A percentile compares a stretch with the other conserved stretches of the same genome.
phyloP scores from a whole-genome alignment of 352 stramenopile genomes.

The Pythium periplocum region DNA sequence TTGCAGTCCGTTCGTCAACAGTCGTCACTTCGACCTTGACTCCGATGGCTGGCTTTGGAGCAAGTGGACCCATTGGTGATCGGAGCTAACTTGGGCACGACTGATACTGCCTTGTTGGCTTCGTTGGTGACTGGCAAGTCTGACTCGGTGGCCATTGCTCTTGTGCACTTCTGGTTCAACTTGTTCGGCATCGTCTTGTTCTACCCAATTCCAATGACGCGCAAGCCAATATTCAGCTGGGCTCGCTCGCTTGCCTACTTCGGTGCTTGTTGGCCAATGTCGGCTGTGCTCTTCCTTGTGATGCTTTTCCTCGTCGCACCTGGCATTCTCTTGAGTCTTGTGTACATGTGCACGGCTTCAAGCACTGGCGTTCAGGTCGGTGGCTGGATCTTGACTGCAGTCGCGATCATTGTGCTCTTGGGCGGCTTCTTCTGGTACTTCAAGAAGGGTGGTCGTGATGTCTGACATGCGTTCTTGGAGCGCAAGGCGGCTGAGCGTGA shows the following conservation, averaged over 20 bases:
- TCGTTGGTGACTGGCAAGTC: conserved; percentile 45
- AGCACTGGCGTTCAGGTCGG: too few relatives aligned
- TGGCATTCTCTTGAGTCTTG: conserved; percentile 4
- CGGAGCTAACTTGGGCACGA: conserved; percentile 78
- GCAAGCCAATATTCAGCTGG: conserved; percentile 34
- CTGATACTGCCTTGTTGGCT: conserved; percentile 57
- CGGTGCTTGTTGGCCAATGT: conserved; percentile 15
- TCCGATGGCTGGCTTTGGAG: conserved; percentile 33
- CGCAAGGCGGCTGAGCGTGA: too few relatives aligned
- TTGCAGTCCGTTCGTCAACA: conserved; percentile 64
- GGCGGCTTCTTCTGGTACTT: too few relatives aligned
- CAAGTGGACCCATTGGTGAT: conserved; percentile 70
- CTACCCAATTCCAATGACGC: conserved; percentile 70
- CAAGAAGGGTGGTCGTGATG: too few relatives aligned
- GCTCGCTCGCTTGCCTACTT: conserved; percentile 29
- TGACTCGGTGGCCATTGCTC: conserved; percentile 20
- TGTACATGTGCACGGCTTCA: conserved; percentile 9
- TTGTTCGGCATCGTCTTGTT: conserved; percentile 62
- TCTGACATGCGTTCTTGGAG: too few relatives aligned
- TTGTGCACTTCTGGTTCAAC: conserved; percentile 74
- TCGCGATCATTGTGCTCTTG: too few relatives aligned
- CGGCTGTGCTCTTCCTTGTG: conserved; percentile 9
- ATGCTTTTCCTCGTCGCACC: conserved; percentile 7
- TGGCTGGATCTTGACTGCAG: too few relatives aligned
- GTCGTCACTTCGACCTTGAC: conserved; percentile 54